Percentiles rank a stretch among this genome's conserved stretches.
These are phyloP conservation scores for Dactylellina cionopaga DNA, from an alignment of 2,329 filamentous ascomycete genomes.

Conservation along the genomic window DNA sequence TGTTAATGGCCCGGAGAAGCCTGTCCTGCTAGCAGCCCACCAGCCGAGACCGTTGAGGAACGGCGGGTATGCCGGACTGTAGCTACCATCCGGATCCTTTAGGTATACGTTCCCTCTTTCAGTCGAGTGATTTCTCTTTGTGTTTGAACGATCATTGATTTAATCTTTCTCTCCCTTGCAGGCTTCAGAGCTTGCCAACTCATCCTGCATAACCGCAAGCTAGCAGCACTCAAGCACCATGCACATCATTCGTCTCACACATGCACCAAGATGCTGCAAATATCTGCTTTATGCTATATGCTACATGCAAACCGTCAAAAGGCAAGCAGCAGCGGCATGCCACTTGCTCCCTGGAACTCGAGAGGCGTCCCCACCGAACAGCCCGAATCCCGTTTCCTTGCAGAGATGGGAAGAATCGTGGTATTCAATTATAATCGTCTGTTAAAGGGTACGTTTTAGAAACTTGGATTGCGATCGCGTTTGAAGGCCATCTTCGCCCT, in stretches of 20 bases:
- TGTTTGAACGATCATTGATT: constrained; percentile 8
- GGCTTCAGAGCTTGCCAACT: constrained; percentile 49
- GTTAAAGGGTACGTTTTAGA: too few species aligned
- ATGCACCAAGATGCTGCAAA: constrained; percentile 30
- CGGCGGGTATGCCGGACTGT: constrained; percentile 29
- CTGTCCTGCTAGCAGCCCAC: not conserved
- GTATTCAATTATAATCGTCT: too few species aligned
- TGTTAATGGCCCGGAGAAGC: too few species aligned
- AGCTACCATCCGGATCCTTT: constrained; percentile 16
- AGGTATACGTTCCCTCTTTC: constrained; percentile 27
- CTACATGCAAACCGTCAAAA: not conserved
- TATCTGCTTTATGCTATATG: constrained; percentile 19
- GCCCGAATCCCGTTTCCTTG: not conserved
- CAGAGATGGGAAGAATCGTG: not conserved
- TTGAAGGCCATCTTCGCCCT: too few species aligned
- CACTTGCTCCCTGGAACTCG: too few species aligned
- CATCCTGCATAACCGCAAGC: constrained; percentile 53
- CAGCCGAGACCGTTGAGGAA: constrained; percentile 20
- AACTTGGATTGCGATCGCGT: too few species aligned
- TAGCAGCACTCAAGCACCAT: constrained; percentile 43
- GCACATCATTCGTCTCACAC: constrained; percentile 52
- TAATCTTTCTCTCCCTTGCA: constrained; percentile 37
- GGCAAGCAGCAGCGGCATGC: too few species aligned
- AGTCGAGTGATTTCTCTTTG: constrained; percentile 6
- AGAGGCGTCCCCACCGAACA: not conserved